Evolutionary conservation across 2,329 filamentous ascomycete genomes (phyloP), one percentile per base, ranked within the genome.

Genomic region (Ceratocystis colombiana): DNA sequence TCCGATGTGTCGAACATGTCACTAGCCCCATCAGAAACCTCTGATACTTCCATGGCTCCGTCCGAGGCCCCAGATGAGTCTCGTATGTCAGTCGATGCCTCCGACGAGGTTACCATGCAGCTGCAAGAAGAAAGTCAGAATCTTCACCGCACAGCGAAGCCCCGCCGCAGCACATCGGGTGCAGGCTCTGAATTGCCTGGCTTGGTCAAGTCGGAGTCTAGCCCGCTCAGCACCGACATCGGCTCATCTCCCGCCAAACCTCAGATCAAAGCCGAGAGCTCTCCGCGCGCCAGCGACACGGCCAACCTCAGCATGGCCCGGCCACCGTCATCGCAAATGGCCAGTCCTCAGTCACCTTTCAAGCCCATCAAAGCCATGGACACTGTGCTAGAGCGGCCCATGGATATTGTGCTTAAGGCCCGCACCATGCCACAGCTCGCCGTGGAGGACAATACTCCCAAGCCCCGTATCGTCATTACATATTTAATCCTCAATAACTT

Each of bases 401-500:
- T 96, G 87, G 93, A 96, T 72, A 96, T 97, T 70, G 86, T 96
- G 62, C 80, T 96, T 68, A 93, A 95, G 76, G 90, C 91, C 61
- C 86, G 92, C 68, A 88, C 87, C 44, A 79, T 87, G 72, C 81
- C 84, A 1, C 79, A 85, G 30, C 82, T 83, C 0, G 77, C 85
- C n/a, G 84, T 89, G 55, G 89, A 96, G 74, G 85, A 90, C 30
- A 84, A 82, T 0, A 86, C 83, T 0, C 89, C 91, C 1, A 96
- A 92, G 74, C 80, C 90, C 64, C 88, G 94, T 64, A 92, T 94
- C 70, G 93, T 97, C 65, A 93, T 99, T 70, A 94, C 90, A 20
- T 90, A 96, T 73, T 80, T 99, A 62, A 86, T 96, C 68, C 81
- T 99, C 71, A 95, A 85, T 70, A 99, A 99, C 76, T 99, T 99